These are phyloP conservation scores for Aspergillus funiculosus DNA, from an alignment of 495 filamentous ascomycete species.

Conservation along the genomic window DNA sequence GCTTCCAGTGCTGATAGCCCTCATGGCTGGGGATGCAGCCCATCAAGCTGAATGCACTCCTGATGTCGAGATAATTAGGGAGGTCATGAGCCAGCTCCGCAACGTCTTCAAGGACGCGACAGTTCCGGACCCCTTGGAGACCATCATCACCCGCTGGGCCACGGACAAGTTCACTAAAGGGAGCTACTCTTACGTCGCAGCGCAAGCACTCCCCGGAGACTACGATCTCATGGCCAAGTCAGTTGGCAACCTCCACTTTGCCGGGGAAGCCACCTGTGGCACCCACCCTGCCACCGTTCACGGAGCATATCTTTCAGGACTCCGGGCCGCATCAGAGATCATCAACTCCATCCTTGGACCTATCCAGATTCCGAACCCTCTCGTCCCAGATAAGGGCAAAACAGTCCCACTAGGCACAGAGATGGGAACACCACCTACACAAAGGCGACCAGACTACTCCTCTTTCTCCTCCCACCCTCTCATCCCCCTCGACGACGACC, in stretches of 20 bases:
- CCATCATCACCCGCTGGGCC: slow-evolving; percentile 91
- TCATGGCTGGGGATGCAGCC: slow-evolving; percentile 97
- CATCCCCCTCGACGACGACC: slow-evolving; percentile 17
- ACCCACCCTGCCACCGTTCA: slow-evolving; percentile 96
- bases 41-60: slow-evolving; percentile 71
- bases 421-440: slow-evolving; percentile 11
- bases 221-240: slow-evolving; percentile 88
- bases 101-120: slow-evolving; percentile 56
- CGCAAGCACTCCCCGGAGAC: slow-evolving; percentile 73
- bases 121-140: slow-evolving; percentile 74
- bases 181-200: slow-evolving; percentile 88
- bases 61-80: slow-evolving; percentile 67
- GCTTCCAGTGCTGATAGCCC: slow-evolving; percentile 75
- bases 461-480: background rate
- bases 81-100: slow-evolving; percentile 69
- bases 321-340: slow-evolving; percentile 82
- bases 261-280: slow-evolving; percentile 91
- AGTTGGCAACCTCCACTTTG: slow-evolving; percentile 88
- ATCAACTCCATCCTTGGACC: slow-evolving; percentile 73
- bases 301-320: slow-evolving; percentile 88
- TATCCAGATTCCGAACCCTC: slow-evolving; percentile 66
- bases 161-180: slow-evolving; percentile 83
- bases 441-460: slow-evolving; percentile 1
- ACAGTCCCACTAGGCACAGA: background rate
- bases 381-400: slow-evolving; percentile 60